Evolutionary conservation across 2,329 filamentous ascomycete species (phyloP).

Genomic region (Hymenoscyphus occultus): DNA sequence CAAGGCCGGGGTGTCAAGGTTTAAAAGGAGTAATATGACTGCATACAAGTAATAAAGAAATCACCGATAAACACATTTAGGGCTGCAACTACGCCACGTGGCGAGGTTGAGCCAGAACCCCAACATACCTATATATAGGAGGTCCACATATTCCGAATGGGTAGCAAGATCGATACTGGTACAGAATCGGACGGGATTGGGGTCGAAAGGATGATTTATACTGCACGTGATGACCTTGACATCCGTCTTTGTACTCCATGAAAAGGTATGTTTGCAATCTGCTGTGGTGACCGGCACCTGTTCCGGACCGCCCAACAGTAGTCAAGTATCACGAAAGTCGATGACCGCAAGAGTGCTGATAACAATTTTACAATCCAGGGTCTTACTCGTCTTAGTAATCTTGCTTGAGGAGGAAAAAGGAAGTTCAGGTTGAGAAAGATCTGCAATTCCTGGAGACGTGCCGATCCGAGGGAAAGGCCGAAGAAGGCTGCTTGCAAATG

Average conservation of each 20-base stretch:
- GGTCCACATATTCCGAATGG: slow-evolving; percentile 8
- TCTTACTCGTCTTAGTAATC: slow-evolving; percentile 1
- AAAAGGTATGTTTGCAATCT: neutral
- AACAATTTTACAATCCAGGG: neutral
- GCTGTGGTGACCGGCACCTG: neutral
- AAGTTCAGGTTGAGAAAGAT: neutral
- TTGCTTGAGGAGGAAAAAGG: neutral
- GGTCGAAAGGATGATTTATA: neutral
- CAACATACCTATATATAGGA: slow-evolving; percentile 10
- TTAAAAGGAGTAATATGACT: slow-evolving; percentile 8
- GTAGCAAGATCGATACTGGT: slow-evolving; percentile 6
- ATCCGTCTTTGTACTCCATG: neutral
- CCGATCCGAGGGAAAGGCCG: slow-evolving; percentile 5
- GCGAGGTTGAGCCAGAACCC: slow-evolving; percentile 13
- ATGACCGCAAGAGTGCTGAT: neutral
- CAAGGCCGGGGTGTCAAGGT: neutral
- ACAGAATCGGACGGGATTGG: neutral
- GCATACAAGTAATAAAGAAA: slow-evolving; percentile 13
- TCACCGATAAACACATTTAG: slow-evolving; percentile 8
- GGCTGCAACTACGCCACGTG: slow-evolving; percentile 19
- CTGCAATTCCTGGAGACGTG: slow-evolving; percentile 6
- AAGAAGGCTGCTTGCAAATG: neutral
- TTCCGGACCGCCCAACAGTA: neutral
- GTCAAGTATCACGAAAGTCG: neutral
- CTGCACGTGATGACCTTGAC: slow-evolving; percentile 10